Percentiles rank a stretch among this genome's conserved stretches.
These are phyloP conservation scores for Extremus antarcticus DNA, from an alignment of 495 filamentous ascomycete genomes.

Conservation along the genomic window DNA sequence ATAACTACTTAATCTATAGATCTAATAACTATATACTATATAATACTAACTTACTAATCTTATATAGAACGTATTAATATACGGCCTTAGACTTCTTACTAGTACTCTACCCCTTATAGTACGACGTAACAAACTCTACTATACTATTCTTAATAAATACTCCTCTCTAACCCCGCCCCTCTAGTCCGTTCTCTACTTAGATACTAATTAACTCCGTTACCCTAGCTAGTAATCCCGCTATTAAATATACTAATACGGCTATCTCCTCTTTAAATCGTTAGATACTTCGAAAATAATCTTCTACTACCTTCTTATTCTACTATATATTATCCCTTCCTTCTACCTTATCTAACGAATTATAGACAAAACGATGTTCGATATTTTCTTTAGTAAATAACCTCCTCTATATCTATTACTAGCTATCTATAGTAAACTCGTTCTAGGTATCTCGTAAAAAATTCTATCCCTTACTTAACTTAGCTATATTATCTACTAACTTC, in stretches of 20 bases:
- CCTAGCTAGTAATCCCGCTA: conserved; percentile 21
- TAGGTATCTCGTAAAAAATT: no score
- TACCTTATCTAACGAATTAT: no score
- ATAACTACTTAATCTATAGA: not conserved
- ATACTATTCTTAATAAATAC: conserved; percentile 9
- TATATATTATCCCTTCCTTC: no score
- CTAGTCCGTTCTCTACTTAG: conserved; percentile 3
- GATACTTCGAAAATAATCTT: no score
- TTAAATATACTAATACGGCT: conserved; percentile 24
- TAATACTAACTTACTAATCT: conserved; percentile 14
- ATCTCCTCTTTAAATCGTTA: no score
- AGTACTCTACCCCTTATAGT: conserved; percentile 5
- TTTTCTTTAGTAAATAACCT: no score
- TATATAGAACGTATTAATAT: conserved; percentile 11
- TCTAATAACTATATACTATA: conserved; percentile 11
- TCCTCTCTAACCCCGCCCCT: not conserved
- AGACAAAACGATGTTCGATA: no score
- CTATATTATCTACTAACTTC: no score
- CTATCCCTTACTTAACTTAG: no score
- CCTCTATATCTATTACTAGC: no score
- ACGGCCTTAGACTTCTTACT: conserved; percentile 11
- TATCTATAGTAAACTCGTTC: no score
- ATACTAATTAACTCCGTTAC: conserved; percentile 25
- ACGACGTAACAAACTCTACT: conserved; percentile 9
- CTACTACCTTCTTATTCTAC: no score